A percentile compares a stretch with the other conserved stretches of the same genome.
Conservation (phyloP, 225 moss, liverwort and hornwort genomes). For the Pleurozium schreberi region DNA sequence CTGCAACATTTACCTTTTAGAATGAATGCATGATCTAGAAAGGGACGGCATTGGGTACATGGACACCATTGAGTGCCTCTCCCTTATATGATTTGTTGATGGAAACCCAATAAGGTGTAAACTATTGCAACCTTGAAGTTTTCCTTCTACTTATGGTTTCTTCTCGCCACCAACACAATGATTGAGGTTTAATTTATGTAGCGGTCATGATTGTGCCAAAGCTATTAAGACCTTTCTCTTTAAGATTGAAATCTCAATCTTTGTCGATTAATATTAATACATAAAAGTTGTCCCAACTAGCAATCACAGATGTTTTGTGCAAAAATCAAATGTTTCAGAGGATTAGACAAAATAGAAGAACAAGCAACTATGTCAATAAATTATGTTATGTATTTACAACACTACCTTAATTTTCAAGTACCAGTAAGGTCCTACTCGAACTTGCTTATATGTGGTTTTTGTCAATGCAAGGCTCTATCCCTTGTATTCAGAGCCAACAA, state of each 20-base stretch:
- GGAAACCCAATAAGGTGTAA: too few species aligned
- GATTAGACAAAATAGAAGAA: too few species aligned
- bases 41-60: too few species aligned
- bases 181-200: neutral
- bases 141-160: neutral
- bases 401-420: neutral
- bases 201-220: neutral
- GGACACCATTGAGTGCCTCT: too few species aligned
- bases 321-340: neutral
- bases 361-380: neutral
- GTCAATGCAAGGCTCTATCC: neutral
- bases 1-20: too few species aligned
- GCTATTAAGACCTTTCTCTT: neutral
- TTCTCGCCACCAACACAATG: neutral
- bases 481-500: neutral
- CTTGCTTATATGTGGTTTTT: too few species aligned
- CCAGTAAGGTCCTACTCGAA: neutral
- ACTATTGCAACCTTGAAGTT: too few species aligned
- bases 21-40: too few species aligned
- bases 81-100: too few species aligned
- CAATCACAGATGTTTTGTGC: rapidly evolving
- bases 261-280: too few species aligned
- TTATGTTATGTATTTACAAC: too few species aligned
- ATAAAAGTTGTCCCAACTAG: neutral
- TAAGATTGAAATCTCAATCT: neutral